A percentile compares a stretch with the other conserved stretches of the same genome.
phyloP scores from a whole-genome alignment of 176 grass and related monocot genomes.

The Phoenix roebelenii region DNA sequence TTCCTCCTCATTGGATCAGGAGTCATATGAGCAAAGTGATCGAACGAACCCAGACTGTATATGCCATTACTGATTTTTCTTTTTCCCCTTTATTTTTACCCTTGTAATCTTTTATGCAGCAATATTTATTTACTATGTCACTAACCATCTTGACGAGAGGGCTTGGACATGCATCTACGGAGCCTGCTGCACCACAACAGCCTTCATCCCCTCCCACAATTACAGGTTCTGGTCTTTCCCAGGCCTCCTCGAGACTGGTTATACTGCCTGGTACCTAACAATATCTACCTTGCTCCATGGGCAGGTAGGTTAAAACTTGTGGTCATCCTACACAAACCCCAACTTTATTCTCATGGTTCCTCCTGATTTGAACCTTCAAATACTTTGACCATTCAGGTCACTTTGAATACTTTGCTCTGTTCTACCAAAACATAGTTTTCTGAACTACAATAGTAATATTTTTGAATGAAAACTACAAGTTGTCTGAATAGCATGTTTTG shows the following conservation, averaged over 20 bases:
- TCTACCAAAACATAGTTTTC: no score
- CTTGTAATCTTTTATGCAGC: conserved; percentile 9
- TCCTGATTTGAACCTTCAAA: no score
- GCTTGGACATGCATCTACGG: no score
- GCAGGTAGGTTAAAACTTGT: conserved; percentile 23
- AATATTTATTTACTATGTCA: no score
- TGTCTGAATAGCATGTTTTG: no score
- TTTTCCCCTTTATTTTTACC: not conserved
- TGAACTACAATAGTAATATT: no score
- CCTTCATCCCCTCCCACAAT: conserved; percentile 89
- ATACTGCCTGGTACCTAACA: conserved; percentile 83
- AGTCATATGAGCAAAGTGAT: no score
- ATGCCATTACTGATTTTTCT: not conserved
- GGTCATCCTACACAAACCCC: not conserved
- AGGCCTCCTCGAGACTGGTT: conserved; percentile 78
- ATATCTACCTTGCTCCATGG: conserved; percentile 57
- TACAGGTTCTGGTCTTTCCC: conserved; percentile 95
- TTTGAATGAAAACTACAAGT: no score
- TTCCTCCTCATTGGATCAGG: no score
- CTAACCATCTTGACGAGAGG: no score
- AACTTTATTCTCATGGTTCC: not conserved
- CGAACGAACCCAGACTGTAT: not conserved
- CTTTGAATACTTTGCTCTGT: no score
- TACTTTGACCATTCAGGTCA: no score
- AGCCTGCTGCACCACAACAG: conserved; percentile 15